Evolutionary conservation across 1,284 basidiomycete species (phyloP).

Genomic region (Pseudozyma flocculosa): DNA sequence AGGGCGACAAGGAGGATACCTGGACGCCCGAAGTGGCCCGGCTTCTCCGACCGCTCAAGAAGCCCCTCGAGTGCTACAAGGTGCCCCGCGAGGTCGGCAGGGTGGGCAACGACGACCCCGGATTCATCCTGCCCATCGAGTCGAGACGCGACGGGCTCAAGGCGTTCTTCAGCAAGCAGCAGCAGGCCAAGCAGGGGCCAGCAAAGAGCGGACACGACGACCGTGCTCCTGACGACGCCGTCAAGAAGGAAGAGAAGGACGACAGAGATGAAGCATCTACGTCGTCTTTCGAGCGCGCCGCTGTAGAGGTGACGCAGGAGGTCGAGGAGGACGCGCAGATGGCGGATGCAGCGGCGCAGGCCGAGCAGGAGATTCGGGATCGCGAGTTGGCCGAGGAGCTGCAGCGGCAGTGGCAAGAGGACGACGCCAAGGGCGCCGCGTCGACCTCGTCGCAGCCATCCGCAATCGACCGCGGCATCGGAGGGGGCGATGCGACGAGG

Average conservation of each 20-base stretch:
- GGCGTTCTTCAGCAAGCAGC: constrained; percentile 72
- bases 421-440: too few species aligned
- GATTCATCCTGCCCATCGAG: constrained; percentile 77
- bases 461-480: constrained; percentile 6
- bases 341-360: constrained; percentile 6
- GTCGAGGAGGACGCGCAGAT: constrained; percentile 11
- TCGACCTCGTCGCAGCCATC: too few species aligned
- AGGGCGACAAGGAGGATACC: constrained; percentile 10
- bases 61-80: constrained; percentile 74
- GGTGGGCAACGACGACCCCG: constrained; percentile 77
- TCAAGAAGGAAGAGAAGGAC: too few species aligned
- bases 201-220: constrained; percentile 58
- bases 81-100: constrained; percentile 89
- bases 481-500: constrained; percentile 19
- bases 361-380: constrained; percentile 22
- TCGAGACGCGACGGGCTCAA: constrained; percentile 82
- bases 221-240: neutral
- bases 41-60: constrained; percentile 69
- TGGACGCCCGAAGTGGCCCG: constrained; percentile 64
- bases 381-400: constrained; percentile 22
- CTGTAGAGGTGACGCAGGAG: constrained; percentile 10
- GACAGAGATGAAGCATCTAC: too few species aligned
- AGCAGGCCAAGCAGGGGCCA: constrained; percentile 4
- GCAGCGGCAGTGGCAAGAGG: constrained; percentile 17
- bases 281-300: neutral